Conservation (phyloP, 2,329 filamentous ascomycete genomes). For the Monosporascus sp. region DNA sequence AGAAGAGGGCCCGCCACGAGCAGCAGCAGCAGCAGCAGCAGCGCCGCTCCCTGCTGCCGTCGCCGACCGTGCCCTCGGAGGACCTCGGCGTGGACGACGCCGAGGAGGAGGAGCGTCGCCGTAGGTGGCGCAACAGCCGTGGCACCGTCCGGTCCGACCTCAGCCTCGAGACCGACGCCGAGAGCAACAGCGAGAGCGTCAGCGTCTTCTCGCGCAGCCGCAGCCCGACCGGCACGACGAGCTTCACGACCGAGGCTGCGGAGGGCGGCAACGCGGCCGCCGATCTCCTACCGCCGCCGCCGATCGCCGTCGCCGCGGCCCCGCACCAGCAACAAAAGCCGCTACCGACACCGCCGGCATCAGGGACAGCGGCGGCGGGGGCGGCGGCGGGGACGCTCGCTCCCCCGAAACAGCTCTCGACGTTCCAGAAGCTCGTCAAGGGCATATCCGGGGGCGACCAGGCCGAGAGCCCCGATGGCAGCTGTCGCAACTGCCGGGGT, state of each 20-base stretch:
- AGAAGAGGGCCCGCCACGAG: slow-evolving; percentile 42
- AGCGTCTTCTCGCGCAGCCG: slow-evolving; percentile 58
- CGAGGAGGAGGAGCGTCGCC: slow-evolving; percentile 36
- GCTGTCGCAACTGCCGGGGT: slow-evolving; percentile 53
- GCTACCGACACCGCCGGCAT: slow-evolving; percentile 3
- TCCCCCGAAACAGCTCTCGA: slow-evolving; percentile 31
- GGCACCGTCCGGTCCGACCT: slow-evolving; percentile 37
- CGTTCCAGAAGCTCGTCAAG: slow-evolving; percentile 45
- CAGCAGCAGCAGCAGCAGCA: slow-evolving; percentile 29
- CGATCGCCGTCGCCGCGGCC: background rate
- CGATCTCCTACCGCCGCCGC: background rate
- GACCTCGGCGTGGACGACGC: slow-evolving; percentile 47
- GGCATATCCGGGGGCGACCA: slow-evolving; percentile 36
- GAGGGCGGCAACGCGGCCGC: background rate
- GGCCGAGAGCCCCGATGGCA: slow-evolving; percentile 17
- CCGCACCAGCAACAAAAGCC: background rate
- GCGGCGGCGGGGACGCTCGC: slow-evolving; percentile 4
- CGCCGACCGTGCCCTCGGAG: slow-evolving; percentile 37
- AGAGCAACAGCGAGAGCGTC: slow-evolving; percentile 46
- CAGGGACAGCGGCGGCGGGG: slow-evolving; percentile 4
- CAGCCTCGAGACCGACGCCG: slow-evolving; percentile 49
- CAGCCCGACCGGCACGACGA: slow-evolving; percentile 47
- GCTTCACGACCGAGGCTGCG: slow-evolving; percentile 15
- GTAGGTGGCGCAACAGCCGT: slow-evolving; percentile 38
- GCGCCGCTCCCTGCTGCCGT: background rate